These are phyloP conservation scores for Gossypium trilobum DNA, from an alignment of 441 rosid genomes.

Conservation along the genomic window DNA sequence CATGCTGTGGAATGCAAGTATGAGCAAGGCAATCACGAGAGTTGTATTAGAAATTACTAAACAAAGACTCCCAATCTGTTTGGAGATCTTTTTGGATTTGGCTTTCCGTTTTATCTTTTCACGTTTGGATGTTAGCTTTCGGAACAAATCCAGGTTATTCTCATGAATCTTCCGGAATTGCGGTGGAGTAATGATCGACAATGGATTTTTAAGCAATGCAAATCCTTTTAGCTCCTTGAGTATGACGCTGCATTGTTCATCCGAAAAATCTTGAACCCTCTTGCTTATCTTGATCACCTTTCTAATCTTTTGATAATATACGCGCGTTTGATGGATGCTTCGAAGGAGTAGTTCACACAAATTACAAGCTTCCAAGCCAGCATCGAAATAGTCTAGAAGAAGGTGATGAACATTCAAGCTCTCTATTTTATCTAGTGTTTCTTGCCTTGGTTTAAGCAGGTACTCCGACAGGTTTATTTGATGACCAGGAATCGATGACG, in stretches of 20 bases:
- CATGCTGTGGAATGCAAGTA: constrained; percentile 50
- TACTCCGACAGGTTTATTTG: constrained; percentile 45
- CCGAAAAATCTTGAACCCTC: constrained; percentile 20
- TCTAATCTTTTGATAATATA: constrained; percentile 39
- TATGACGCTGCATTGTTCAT: constrained; percentile 16
- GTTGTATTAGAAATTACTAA: constrained; percentile 44
- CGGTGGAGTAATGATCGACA: constrained; percentile 25
- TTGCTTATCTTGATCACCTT: constrained; percentile 41
- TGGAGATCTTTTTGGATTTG: constrained; percentile 30
- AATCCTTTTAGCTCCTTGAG: constrained; percentile 46
- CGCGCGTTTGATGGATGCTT: constrained; percentile 44
- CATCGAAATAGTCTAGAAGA: constrained; percentile 43
- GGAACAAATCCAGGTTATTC: constrained; percentile 34
- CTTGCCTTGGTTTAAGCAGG: constrained; percentile 56
- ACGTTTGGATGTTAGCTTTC: constrained; percentile 33
- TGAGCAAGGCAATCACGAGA: constrained; percentile 34
- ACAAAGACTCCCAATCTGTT: constrained; percentile 38
- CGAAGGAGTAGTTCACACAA: constrained; percentile 55
- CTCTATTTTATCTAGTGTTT: constrained; percentile 34
- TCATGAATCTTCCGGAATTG: constrained; percentile 39
- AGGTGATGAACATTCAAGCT: constrained; percentile 34
- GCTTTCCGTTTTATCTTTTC: constrained; percentile 39
- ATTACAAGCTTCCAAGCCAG: constrained; percentile 46
- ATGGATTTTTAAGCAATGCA: constrained; percentile 46
- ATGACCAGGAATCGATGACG: constrained; percentile 24